Evolutionary conservation across 495 filamentous ascomycete species (phyloP), one percentile per base, ranked within the genome.

Genomic region (Xylaria flabelliformis): DNA sequence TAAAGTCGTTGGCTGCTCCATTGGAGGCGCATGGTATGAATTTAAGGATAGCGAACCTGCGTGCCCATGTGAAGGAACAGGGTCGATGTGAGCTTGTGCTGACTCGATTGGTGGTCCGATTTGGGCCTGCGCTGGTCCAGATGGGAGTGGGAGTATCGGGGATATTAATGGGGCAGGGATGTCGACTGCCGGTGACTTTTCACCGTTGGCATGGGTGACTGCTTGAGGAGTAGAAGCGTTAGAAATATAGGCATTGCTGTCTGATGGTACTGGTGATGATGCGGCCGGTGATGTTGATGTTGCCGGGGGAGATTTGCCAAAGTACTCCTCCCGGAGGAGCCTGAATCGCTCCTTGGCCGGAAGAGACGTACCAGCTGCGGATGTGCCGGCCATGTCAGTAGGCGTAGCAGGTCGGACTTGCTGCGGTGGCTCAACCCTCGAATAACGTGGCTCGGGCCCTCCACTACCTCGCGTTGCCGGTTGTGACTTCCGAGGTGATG

Each of bases 281-380:
- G 73, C 50, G 41, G 32, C 41, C 12, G n/a, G 24, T 5, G 39
- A 13, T 50, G 51, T 29, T 36, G 64, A 51, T 29, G 44, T 63
- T 8, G 46, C 24, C 0, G 71, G 26, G n/a, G 64, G 53, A 29
- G 68, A 19, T 8, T 41, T 66, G 39, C 51, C 72, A 65, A 79
- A 76, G 46, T 73, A 62, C 7, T 19, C 46, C 13, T 77, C 75
- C 53, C 73, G 72, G 7, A 78, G 44, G 13, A 64, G 39, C 59
- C 70, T 77, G 7, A 83, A 36, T 42, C 70, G 75, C n/a, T 83
- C 81, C 21, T 74, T 73, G 29, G 76, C 79, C 36, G 80, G 79
- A n/a, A 56, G 50, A 17, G 74, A 74, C 29, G 67, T 55, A 42
- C 42, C 53, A 10, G 69, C 10, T 39, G 68, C 51, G 17, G 71